Percentiles rank a stretch among this genome's conserved stretches.
These are phyloP conservation scores for Chrysoporthe puriensis DNA, from an alignment of 2,329 filamentous ascomycete species.

Conservation along the genomic window DNA sequence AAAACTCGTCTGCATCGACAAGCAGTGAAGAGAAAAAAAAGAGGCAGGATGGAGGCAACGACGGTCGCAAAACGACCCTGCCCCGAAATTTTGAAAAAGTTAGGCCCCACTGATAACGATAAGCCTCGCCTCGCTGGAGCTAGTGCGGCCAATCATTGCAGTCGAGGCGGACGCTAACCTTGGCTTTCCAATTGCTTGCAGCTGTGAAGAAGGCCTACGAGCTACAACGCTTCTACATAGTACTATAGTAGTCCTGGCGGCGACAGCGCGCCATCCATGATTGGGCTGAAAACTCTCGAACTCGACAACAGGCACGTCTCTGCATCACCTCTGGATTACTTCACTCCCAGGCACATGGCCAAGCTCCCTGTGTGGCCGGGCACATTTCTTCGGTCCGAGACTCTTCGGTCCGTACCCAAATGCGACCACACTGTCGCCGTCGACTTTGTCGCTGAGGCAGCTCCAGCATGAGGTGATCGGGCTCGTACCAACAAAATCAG, in stretches of 20 bases:
- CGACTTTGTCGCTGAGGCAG: too few species aligned
- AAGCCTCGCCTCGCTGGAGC: background rate
- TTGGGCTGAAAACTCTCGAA: background rate
- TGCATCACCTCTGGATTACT: background rate
- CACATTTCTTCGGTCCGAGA: background rate
- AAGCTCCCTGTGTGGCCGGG: background rate
- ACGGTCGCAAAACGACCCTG: slow-evolving; percentile 13
- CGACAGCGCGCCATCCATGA: background rate
- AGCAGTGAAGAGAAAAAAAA: background rate
- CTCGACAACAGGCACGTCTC: background rate
- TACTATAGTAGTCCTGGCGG: background rate
- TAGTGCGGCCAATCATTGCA: slow-evolving; percentile 5
- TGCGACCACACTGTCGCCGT: background rate
- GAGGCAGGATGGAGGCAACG: background rate
- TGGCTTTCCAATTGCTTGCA: background rate
- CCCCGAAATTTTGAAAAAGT: slow-evolving; percentile 30
- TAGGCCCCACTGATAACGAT: slow-evolving; percentile 26
- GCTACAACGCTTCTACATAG: background rate
- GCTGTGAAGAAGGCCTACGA: background rate
- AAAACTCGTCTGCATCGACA: slow-evolving; percentile 10
- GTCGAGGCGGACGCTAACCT: background rate
- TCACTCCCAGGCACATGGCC: background rate
- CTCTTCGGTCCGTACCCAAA: too few species aligned
- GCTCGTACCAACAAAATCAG: background rate
- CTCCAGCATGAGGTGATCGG: background rate